These are phyloP conservation scores for Kodamaea kaohsiungensis DNA, from an alignment of 805 yeast genomes.

Conservation along the genomic window DNA sequence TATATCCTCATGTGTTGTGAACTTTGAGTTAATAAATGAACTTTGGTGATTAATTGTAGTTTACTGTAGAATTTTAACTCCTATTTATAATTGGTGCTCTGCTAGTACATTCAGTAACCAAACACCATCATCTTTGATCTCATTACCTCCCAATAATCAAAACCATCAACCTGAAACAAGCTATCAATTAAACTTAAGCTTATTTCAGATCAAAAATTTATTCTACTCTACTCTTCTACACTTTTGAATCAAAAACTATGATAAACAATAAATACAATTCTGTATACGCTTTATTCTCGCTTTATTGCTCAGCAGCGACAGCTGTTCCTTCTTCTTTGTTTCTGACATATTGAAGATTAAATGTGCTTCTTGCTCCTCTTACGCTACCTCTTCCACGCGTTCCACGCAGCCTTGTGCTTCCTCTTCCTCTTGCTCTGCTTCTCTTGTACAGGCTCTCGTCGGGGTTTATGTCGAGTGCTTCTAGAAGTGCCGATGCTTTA, in stretches of 20 bases:
- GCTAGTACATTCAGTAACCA: background rate
- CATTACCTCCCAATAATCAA: background rate
- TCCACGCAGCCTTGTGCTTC: conserved; percentile 12
- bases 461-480: conserved; percentile 2
- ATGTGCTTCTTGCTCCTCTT: conserved; percentile 20
- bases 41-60: background rate
- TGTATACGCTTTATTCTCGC: background rate
- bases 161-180: background rate
- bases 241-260: background rate
- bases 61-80: background rate
- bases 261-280: background rate
- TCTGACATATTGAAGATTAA: conserved; percentile 25
- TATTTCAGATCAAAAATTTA: background rate
- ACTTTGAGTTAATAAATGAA: conserved; percentile 7
- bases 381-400: conserved; percentile 11
- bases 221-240: background rate
- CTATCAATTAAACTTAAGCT: background rate
- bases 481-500: conserved; percentile 6
- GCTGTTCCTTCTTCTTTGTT: conserved; percentile 10
- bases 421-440: conserved; percentile 14
- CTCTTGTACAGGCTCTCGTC: conserved; percentile 7
- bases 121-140: background rate
- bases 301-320: conserved; percentile 1
- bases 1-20: conserved; percentile 2
- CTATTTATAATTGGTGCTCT: background rate